Evolutionary conservation across 1,284 basidiomycete species (phyloP).

Genomic region (Heliocybe sulcata): DNA sequence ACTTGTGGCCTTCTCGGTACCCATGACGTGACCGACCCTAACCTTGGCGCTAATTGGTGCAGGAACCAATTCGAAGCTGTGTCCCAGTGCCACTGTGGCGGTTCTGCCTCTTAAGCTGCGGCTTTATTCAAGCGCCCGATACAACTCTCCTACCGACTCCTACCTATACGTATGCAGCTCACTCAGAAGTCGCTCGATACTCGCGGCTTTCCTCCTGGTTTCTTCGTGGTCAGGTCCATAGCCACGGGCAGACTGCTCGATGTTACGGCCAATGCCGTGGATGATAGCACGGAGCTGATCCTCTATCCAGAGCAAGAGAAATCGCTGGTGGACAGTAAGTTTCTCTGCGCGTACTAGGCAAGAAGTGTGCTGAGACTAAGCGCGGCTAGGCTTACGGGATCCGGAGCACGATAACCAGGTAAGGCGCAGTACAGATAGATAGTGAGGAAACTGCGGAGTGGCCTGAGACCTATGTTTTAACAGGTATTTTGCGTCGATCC

Average conservation of each 20-base stretch:
- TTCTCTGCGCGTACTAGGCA: background rate
- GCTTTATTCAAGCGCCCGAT: too few species aligned
- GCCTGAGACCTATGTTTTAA: constrained; percentile 2
- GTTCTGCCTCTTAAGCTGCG: too few species aligned
- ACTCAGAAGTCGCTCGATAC: background rate
- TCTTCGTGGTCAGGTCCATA: constrained; percentile 64
- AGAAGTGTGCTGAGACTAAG: background rate
- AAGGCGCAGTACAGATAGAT: constrained; percentile 6
- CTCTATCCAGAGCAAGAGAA: constrained; percentile 67
- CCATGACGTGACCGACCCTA: too few species aligned
- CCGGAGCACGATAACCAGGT: constrained; percentile 72
- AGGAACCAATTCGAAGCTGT: too few species aligned
- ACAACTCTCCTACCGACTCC: background rate
- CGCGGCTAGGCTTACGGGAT: constrained; percentile 46
- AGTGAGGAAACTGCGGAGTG: background rate
- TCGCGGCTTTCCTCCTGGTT: constrained; percentile 66
- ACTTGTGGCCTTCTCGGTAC: too few species aligned
- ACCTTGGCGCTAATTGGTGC: too few species aligned
- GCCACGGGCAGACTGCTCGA: constrained; percentile 58
- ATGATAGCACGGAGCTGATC: constrained; percentile 59
- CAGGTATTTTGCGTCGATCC: constrained; percentile 79
- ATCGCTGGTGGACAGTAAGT: constrained; percentile 63
- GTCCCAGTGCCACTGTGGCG: too few species aligned
- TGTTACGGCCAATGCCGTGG: constrained; percentile 43
- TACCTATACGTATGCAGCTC: background rate